Evolutionary conservation across 73 alveolate genomes (phyloP).

Genomic region (Tetrahymena borealis): DNA sequence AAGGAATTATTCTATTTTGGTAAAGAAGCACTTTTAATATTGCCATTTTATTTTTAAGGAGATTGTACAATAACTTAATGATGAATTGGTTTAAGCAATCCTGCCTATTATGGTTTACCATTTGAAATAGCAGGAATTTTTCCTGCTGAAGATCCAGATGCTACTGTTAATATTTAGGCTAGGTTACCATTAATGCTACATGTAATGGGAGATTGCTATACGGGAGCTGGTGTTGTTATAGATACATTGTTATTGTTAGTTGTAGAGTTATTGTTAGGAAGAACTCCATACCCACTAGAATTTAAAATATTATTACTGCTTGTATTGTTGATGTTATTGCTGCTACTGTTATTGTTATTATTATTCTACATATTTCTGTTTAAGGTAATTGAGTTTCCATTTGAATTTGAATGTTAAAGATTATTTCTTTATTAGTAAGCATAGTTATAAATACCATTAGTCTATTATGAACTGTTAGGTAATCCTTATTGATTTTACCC

Average conservation of each 20-base stretch:
- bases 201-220: neutral
- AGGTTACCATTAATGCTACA: neutral
- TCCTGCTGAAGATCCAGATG: neutral
- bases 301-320: neutral
- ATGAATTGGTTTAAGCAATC: neutral
- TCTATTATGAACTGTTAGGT: neutral
- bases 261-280: neutral
- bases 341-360: neutral
- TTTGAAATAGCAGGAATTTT: neutral
- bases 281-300: neutral
- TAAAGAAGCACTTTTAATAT: neutral
- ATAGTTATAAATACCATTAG: neutral
- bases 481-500: neutral
- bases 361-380: neutral
- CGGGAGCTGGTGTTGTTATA: neutral
- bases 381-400: neutral
- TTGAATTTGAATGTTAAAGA: neutral
- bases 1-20: neutral
- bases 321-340: neutral
- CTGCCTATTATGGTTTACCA: neutral
- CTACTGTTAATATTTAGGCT: neutral
- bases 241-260: neutral
- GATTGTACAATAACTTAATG: neutral
- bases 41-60: neutral
- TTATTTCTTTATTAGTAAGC: neutral